Evolutionary conservation across 2,329 filamentous ascomycete species (phyloP), one percentile per base, ranked within the genome.

Genomic region (Acarospora socialis): DNA sequence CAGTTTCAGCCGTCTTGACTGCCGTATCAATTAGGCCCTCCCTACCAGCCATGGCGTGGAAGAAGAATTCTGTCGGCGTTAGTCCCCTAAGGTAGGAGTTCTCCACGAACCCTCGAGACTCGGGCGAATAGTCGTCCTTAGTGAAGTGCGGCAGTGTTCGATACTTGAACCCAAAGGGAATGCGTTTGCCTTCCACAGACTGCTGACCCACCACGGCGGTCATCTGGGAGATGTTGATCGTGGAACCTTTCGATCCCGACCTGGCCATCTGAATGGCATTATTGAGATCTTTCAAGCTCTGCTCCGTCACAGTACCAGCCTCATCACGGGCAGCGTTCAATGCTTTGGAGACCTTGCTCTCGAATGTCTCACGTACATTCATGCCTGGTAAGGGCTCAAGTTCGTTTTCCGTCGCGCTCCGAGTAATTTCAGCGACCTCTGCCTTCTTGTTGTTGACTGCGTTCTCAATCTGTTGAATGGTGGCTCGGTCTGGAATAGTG

Each of bases 161-260:
- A 55, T 98, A 95, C 55, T 95, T 94, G 73, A 98, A 98, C 14
- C 92, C 90, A 51, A 94, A 98, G 1, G 90, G 90, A 63, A 98
- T 93, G 65, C 90, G 90, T 61, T 93, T 93, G 49, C 90, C 92
- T 61, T 98, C 90, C 6, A 98, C 84, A 43, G 92, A 92, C 55
- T 98, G 92, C 55, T 98, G 90, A 43, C 92, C 90, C 38, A 99
- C 92, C 42, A 95, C 72, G 16, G 90, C 90, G 40, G 86, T 92
- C 90, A 99, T 98, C 59, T 99, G 90, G 10, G 92, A 94, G 47
- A 99, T 95, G 56, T 99, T 99, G 66, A 98, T 95, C 8, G 83
- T 87, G 2, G 90, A 95, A 54, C 90, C 90, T 66, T 99, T 99
- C 45, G 92, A 98, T 49, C 90, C 90, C 37, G 90, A 94, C 32